A percentile compares a stretch with the other conserved stretches of the same genome.
Evolutionary conservation across 1,139 yeast genomes (phyloP).

Genomic region (Chernovozyma aurita): DNA sequence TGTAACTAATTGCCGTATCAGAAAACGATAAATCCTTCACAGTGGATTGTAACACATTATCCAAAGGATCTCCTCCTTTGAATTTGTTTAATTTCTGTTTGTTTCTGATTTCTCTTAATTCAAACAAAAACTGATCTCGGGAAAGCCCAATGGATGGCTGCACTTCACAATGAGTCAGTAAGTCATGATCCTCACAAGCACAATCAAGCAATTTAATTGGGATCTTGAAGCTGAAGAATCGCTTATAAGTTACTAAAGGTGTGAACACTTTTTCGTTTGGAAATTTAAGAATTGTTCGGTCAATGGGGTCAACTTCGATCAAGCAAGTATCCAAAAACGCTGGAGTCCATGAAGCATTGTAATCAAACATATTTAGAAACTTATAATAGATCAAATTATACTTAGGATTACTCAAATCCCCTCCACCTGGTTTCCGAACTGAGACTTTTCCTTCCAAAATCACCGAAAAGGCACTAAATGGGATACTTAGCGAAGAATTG

Average conservation of each 20-base stretch:
- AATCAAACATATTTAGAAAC: slow-evolving; percentile 27
- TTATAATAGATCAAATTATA: slow-evolving; percentile 16
- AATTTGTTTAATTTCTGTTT: background rate
- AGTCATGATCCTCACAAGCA: slow-evolving; percentile 30
- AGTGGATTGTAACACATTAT: slow-evolving; percentile 5
- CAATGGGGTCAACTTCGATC: slow-evolving; percentile 25
- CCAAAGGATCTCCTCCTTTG: slow-evolving; percentile 1
- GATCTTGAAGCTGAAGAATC: slow-evolving; percentile 35
- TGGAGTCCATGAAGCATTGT: slow-evolving; percentile 22
- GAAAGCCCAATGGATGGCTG: slow-evolving; percentile 37
- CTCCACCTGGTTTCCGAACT: slow-evolving; percentile 14
- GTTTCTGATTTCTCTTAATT: slow-evolving; percentile 11
- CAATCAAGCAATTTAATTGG: slow-evolving; percentile 37
- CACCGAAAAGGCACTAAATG: slow-evolving; percentile 56
- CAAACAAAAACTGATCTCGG: slow-evolving; percentile 15
- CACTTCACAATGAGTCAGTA: slow-evolving; percentile 31
- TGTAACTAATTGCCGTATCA: slow-evolving; percentile 32
- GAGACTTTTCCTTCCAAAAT: slow-evolving; percentile 47
- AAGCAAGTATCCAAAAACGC: slow-evolving; percentile 7
- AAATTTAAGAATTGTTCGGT: slow-evolving; percentile 25
- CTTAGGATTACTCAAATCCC: slow-evolving; percentile 9
- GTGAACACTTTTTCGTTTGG: slow-evolving; percentile 23
- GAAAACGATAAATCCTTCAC: slow-evolving; percentile 22
- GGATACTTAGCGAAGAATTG: slow-evolving; percentile 31
- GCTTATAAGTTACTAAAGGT: slow-evolving; percentile 35